Evolutionary conservation across 306 rosid species (phyloP), one percentile per base, ranked within the genome.

Genomic region (Casuarina equisetifolia): DNA sequence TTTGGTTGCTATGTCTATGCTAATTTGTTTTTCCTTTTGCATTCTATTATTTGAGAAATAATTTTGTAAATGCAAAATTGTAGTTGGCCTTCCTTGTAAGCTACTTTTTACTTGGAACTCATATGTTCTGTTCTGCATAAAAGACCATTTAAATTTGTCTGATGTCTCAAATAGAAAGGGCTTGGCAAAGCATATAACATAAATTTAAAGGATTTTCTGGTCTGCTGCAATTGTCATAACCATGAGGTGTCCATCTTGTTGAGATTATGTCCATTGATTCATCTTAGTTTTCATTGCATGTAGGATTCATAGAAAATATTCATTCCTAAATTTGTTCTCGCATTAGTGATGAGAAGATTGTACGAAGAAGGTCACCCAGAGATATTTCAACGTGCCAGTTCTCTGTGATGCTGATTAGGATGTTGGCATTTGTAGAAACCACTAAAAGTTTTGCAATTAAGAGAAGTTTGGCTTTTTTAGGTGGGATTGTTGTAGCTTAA

Each of bases 11-110:
- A 46, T 76, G 52, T 46, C 77, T 58, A 39, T 74, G 58, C 39
- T 69, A 69, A 75, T 73, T 48, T 61, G n/a, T 71, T 62, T 75
- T 71, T 44, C 49, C 70, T 53, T 54, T 76, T 70, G 39, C 66
- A 51, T 70, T 38, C 50, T 46, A 70, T 70, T 69, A 16, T 51
- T 45, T 2, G 35, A 36, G 58, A 16, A 42, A 17, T 55, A 58
- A 66, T 64, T 25, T 72, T 42, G 38, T 25, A 12, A 39, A 5
- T 6, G 15, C 48, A 64, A 39, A 64, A 64, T 13, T 40, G 12
- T 39, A 66, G 71, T 40, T 4, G 48, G 42, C 68, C 17, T 66
- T 66, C 71, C 71, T 64, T 39, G 69, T 63, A 38, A 57, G 69
- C 69, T 63, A 13, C 12, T 39, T 64, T 46, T 63, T 38, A 64